Evolutionary conservation across 2,329 filamentous ascomycete genomes (phyloP), one percentile per base, ranked within the genome.

Genomic region (Penicillium sp.): DNA sequence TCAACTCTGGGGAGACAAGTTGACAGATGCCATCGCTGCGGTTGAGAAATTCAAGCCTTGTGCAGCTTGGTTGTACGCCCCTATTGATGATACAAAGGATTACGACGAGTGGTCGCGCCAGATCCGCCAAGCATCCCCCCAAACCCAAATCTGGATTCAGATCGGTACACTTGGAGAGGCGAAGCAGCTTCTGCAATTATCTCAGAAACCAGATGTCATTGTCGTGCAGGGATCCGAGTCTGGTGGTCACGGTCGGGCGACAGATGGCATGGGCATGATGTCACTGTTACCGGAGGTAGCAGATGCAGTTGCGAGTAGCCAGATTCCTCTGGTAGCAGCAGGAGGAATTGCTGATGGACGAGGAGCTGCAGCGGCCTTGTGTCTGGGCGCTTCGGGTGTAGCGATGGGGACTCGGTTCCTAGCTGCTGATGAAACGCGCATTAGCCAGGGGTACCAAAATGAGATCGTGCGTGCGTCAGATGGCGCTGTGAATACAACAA

Each of bases 371-470:
- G 82, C 82, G 0, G 81, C 79, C 0, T 66, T 85, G 8, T 72
- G 76, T 2, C 74, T 85, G 0, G 83, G 84, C 0, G 83, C 84
- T 0, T 72, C 76, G 0, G 88, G 84, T 0, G 78, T 82, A 0
- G 84, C 79, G 0, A 78, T 90, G 77, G 88, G 88, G 0, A 90
- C 88, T 1, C 78, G 85, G 14, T 86, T 88, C 55, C 77, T 90
- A 0, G 85, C 85, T 3, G 62, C 77, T 0, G 69, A 63, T 0
- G 83, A 86, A 65, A 79, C 82, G 3, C 75, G 75, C 4, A 79
- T 86, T 42, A 72, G 78, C 10, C 71, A 70, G 25, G 84, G 83
- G 0, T 86, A 86, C 65, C 77, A 78, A 60, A 62, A 78, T 16
- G 83, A 82, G 54, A 71, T 86, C 3, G 53, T 86, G 1, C 69